Percentiles rank a stretch among this genome's conserved stretches.
phyloP scores from a whole-genome alignment of 2,329 filamentous ascomycete genomes.

The Rutstroemia sydowiana region DNA sequence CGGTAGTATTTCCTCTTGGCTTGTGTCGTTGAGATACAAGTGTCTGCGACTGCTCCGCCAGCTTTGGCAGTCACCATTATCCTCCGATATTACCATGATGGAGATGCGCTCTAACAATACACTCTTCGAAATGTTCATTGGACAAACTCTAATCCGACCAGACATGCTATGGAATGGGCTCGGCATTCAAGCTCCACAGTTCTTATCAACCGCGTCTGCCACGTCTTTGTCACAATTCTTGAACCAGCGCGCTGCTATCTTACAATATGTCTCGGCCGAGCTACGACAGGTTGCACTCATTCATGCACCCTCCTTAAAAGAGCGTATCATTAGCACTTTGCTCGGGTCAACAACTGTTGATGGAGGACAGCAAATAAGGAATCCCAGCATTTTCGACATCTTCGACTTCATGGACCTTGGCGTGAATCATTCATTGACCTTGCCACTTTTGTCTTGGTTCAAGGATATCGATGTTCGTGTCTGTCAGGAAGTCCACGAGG shows the following conservation, averaged over 20 bases:
- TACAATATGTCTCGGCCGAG: constrained; percentile 82
- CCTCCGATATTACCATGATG: constrained; percentile 63
- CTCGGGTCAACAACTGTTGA: constrained; percentile 66
- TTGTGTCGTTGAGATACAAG: constrained; percentile 60
- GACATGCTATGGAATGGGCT: constrained; percentile 68
- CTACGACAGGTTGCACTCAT: constrained; percentile 69
- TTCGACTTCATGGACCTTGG: constrained; percentile 80
- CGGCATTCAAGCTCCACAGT: constrained; percentile 52
- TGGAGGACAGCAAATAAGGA: constrained; percentile 55
- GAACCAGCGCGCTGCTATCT: constrained; percentile 63
- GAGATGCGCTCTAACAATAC: constrained; percentile 77
- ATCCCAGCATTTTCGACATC: constrained; percentile 79
- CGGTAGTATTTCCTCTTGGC: constrained; percentile 54
- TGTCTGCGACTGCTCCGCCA: constrained; percentile 68
- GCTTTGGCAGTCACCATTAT: constrained; percentile 78
- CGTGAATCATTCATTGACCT: constrained; percentile 37
- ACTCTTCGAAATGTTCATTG: constrained; percentile 67
- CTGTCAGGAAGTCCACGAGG: constrained; percentile 54
- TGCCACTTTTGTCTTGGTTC: constrained; percentile 55
- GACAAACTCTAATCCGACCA: constrained; percentile 62
- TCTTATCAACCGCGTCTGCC: constrained; percentile 48
- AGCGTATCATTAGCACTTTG: constrained; percentile 63
- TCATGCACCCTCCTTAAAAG: constrained; percentile 62
- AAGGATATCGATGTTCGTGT: constrained; percentile 58
- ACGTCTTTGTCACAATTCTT: constrained; percentile 55